These are phyloP conservation scores for Naegleria fowleri DNA, from an alignment of 208 protist species.

Conservation along the genomic window DNA sequence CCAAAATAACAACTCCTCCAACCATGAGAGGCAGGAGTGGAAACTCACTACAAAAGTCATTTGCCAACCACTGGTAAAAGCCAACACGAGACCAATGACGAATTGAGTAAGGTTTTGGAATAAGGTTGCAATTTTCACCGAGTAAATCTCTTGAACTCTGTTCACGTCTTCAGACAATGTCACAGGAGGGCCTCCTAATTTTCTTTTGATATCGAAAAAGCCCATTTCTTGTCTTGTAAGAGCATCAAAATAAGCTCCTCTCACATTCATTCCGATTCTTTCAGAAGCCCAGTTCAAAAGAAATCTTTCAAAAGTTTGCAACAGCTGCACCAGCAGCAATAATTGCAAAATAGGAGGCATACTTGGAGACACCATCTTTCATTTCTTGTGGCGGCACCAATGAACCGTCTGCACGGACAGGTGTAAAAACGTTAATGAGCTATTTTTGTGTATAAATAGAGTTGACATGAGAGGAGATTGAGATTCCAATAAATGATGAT, in stretches of 20 bases:
- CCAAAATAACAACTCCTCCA: not conserved
- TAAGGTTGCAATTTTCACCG: not conserved
- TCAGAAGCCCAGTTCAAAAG: not conserved
- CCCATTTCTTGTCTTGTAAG: not conserved
- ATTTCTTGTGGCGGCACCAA: not conserved
- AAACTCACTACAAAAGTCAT: not conserved
- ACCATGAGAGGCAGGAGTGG: not conserved
- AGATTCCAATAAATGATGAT: too few species aligned
- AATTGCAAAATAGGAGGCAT: not conserved
- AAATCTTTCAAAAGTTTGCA: not conserved
- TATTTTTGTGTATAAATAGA: too few species aligned
- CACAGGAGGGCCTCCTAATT: not conserved
- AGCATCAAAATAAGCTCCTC: not conserved
- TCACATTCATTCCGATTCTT: conserved; percentile 1
- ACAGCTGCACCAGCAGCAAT: not conserved
- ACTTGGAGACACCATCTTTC: not conserved
- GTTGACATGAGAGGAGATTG: too few species aligned
- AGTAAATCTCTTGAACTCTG: not conserved
- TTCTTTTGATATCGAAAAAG: conserved; percentile 24
- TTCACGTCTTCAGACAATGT: not conserved
- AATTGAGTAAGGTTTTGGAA: not conserved
- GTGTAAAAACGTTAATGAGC: not conserved
- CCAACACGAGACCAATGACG: not conserved
- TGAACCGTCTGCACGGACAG: not conserved
- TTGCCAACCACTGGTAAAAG: not conserved